Conservation (phyloP, 2,329 filamentous ascomycete species). For the Colletotrichum sp. region DNA sequence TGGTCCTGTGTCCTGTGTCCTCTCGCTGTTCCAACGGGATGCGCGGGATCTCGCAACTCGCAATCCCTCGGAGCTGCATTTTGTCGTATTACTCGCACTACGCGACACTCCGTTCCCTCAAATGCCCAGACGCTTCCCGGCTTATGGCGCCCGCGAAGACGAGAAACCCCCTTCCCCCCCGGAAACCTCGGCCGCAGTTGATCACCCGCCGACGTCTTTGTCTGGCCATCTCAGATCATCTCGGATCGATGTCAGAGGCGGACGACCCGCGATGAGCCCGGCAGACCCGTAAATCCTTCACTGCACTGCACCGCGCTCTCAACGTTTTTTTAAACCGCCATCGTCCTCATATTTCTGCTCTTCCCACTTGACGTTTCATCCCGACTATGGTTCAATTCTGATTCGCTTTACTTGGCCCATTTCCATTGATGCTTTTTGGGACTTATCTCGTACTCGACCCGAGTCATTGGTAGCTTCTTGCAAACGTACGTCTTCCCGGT, state of each 20-base stretch:
- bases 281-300: not conserved
- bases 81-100: not conserved
- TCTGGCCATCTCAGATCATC: not conserved
- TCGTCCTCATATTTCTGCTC: not conserved
- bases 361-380: not conserved
- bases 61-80: not conserved
- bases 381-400: not conserved
- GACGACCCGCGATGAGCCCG: not conserved
- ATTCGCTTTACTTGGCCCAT: not conserved
- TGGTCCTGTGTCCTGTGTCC: not conserved
- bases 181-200: not conserved
- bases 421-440: not conserved
- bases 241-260: not conserved
- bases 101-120: not conserved
- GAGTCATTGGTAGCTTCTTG: conserved; percentile 3
- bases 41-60: not conserved
- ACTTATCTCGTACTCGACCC: not conserved
- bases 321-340: not conserved
- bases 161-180: not conserved
- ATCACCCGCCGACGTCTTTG: not conserved
- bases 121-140: not conserved
- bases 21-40: not conserved
- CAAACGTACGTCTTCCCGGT: not conserved
- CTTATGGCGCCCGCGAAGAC: not conserved
- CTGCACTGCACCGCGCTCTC: not conserved